These are phyloP conservation scores for Fusarium sp. DNA, from an alignment of 2,329 filamentous ascomycete species.

Conservation along the genomic window DNA sequence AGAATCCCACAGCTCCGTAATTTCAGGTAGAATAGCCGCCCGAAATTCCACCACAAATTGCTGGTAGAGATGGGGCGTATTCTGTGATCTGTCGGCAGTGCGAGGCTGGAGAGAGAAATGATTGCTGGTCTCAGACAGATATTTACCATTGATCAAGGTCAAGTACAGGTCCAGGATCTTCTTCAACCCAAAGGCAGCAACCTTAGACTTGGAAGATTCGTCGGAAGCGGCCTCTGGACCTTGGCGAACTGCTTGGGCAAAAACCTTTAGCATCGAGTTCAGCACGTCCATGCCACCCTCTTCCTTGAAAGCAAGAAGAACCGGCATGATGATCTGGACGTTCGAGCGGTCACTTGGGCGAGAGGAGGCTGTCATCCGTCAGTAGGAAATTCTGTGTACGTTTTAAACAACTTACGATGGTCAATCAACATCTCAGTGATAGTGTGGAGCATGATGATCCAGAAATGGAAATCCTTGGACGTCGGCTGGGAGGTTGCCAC, in stretches of 20 bases:
- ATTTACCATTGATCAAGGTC: constrained; percentile 82
- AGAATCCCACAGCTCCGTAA: constrained; percentile 88
- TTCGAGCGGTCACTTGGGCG: constrained; percentile 65
- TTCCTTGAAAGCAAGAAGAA: constrained; percentile 90
- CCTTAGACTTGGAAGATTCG: constrained; percentile 63
- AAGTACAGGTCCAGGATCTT: constrained; percentile 89
- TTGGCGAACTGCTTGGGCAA: constrained; percentile 59
- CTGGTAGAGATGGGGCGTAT: constrained; percentile 64
- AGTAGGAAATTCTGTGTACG: constrained; percentile 25
- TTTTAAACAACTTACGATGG: constrained; percentile 58
- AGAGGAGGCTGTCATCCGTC: constrained; percentile 50
- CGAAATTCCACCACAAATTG: constrained; percentile 92
- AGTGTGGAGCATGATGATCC: constrained; percentile 84
- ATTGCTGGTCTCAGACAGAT: constrained; percentile 82
- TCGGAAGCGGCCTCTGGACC: constrained; percentile 60
- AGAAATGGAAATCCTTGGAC: constrained; percentile 81
- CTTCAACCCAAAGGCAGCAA: constrained; percentile 76
- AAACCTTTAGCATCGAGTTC: constrained; percentile 79
- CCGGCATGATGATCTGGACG: constrained; percentile 77
- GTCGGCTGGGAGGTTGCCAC: constrained; percentile 63
- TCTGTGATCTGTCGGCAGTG: constrained; percentile 58
- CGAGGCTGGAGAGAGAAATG: constrained; percentile 62
- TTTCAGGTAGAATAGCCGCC: constrained; percentile 82
- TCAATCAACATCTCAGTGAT: constrained; percentile 87
- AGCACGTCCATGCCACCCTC: constrained; percentile 82